Base-by-base conservation (phyloP, 1,284 basidiomycete species). In the Phlebopus sp. region DNA sequence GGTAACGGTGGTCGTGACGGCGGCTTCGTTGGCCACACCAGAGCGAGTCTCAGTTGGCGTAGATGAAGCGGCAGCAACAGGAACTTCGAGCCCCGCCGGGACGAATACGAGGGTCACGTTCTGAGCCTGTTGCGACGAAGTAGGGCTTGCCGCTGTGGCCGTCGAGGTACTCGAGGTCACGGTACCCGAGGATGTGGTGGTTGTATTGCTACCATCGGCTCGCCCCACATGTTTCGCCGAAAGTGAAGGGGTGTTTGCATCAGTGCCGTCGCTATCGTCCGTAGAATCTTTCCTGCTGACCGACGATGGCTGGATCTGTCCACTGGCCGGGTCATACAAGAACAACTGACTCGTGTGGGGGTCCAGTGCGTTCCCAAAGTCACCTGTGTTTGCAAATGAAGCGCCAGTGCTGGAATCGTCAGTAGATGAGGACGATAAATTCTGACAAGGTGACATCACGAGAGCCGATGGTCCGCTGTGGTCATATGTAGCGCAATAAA, bases 401-500 rank as follows among this genome's bases (percentile, higher is more conserved):
- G 19, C 19, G 18, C 19, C 42, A 32, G 23, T 19, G 13, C 37
- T 23, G 19, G 57, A 17, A 5, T 44, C 41, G 38, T 50, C 21
- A 4, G 7, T 11, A 14, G 21, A 14, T 34, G 46, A 23, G 0
- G 6, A n/a, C 2, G 47, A 31, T 5, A 37, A 51, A 14, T 51
- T 42, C 31, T 54, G 46, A 55, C 83, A 86, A 11, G 55, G 58
- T 46, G 74, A 62, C 59, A 79, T 73, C 3, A 70, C 73, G 56
- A 86, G 68, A 5, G 77, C 73, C 9, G 74, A 69, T 0, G 80
- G 71, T 1, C 64, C 54, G 7, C 66, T 51, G 2, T 78, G 71
- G 53, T 85, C 71, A 58, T 77, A 87, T 2, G 83, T 84, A 2
- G 78, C 79, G 53, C 85, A 88, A 59, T 72, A 81, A 7, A 62